Percentiles rank a stretch among this genome's conserved stretches.
phyloP scores from a whole-genome alignment of 306 rosid genomes.

The Senna siamea region DNA sequence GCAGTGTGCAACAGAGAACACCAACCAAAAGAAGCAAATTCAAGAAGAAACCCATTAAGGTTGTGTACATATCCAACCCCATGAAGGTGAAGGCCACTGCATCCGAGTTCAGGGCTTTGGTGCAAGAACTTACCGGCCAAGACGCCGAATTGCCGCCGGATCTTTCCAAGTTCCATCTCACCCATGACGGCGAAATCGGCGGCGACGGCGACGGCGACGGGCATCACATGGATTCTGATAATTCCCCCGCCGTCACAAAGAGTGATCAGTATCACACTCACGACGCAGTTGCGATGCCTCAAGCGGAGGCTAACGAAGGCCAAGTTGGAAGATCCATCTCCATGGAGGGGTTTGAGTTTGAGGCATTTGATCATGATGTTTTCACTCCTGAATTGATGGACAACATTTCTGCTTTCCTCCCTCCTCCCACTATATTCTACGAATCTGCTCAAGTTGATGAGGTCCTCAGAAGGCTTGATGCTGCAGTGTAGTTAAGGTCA shows the following conservation, averaged over 20 bases:
- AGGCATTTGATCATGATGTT: conserved; percentile 54
- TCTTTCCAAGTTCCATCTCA: conserved; percentile 43
- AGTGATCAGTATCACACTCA: background rate
- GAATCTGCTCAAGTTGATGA: conserved; percentile 46
- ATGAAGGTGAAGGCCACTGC: conserved; percentile 70
- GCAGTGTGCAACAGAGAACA: conserved; percentile 41
- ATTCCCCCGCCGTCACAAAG: background rate
- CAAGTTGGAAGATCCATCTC: conserved; percentile 34
- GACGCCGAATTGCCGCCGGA: conserved; percentile 69
- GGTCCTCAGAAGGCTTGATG: conserved; percentile 34
- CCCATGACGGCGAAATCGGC: too few species aligned
- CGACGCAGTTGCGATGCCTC: conserved; percentile 21
- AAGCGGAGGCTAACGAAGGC: conserved; percentile 30
- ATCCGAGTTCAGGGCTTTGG: conserved; percentile 61
- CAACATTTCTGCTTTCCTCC: conserved; percentile 45
- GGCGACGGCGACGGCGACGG: background rate
- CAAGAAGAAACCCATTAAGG: conserved; percentile 55
- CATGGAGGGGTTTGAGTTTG: too few species aligned
- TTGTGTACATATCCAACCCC: conserved; percentile 81
- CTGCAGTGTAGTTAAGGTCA: conserved; percentile 36
- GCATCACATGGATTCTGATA: conserved; percentile 4
- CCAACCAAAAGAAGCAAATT: conserved; percentile 40
- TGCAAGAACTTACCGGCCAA: conserved; percentile 81
- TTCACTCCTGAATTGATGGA: conserved; percentile 68
- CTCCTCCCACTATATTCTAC: conserved; percentile 40